phyloP scores from a whole-genome alignment of 2,329 filamentous ascomycete genomes.

The Sporothrix phasma region DNA sequence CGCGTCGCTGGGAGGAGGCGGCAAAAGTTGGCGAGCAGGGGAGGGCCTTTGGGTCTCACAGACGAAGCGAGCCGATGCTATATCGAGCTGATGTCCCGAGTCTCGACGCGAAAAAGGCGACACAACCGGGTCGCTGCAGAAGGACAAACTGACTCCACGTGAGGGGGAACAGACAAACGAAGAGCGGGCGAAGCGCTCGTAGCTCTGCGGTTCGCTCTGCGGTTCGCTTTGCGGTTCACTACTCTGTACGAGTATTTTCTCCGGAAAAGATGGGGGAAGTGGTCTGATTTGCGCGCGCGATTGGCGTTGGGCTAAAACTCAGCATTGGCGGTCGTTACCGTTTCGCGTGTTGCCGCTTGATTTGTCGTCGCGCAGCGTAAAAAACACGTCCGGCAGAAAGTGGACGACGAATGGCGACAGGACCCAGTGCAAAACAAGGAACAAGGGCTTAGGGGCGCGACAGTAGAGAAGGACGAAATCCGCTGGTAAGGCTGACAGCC shows the following conservation, averaged over 20 bases:
- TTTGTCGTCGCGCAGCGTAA: not conserved
- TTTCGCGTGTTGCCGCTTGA: not conserved
- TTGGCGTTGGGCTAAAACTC: not conserved
- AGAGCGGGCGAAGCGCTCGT: not conserved
- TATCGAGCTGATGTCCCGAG: not conserved
- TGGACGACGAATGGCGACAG: not conserved
- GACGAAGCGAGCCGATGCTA: not conserved
- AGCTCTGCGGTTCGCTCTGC: too few relatives aligned
- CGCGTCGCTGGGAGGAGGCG: not conserved
- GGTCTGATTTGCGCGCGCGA: conserved; percentile 8
- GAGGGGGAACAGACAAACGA: not conserved
- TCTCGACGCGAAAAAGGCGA: not conserved
- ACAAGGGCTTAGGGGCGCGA: not conserved
- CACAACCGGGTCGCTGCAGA: not conserved
- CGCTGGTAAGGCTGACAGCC: conserved; percentile 2
- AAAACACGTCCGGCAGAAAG: not conserved
- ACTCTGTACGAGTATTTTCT: too few relatives aligned
- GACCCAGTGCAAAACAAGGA: not conserved
- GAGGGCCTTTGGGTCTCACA: not conserved
- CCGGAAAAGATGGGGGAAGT: not conserved
- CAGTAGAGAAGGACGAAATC: not conserved
- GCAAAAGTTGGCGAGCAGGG: not conserved
- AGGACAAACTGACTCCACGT: not conserved
- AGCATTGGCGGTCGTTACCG: not conserved
- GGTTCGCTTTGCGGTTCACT: not conserved